phyloP scores from a whole-genome alignment of 441 rosid genomes.

The Erodium moschatum region DNA sequence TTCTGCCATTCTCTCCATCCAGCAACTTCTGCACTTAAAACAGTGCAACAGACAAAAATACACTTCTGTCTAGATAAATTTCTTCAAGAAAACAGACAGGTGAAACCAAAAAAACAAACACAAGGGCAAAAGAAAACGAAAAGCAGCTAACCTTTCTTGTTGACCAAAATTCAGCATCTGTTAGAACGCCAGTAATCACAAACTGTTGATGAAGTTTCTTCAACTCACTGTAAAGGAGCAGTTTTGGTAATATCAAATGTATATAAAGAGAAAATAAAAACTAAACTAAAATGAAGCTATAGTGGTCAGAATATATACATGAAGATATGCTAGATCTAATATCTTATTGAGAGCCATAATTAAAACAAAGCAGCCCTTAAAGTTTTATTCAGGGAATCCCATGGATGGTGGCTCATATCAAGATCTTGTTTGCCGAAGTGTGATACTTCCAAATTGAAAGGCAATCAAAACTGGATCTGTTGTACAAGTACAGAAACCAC shows the following conservation, averaged over 20 bases:
- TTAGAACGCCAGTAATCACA: slow-evolving; percentile 25
- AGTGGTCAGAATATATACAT: background rate
- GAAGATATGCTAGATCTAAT: background rate
- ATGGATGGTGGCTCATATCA: background rate
- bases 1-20: slow-evolving; percentile 19
- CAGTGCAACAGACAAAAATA: background rate
- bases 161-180: slow-evolving; percentile 29
- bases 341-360: too few relatives aligned
- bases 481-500: background rate
- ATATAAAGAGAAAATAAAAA: background rate
- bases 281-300: background rate
- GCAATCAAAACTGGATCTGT: background rate
- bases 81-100: background rate
- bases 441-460: background rate
- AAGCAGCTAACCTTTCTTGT: slow-evolving; percentile 23
- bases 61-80: background rate
- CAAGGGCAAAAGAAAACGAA: background rate
- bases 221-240: slow-evolving; percentile 21
- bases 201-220: slow-evolving; percentile 29
- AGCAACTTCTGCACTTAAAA: slow-evolving; percentile 21
- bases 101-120: background rate
- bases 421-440: slow-evolving; percentile 1
- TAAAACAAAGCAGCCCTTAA: too few relatives aligned
- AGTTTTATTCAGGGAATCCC: background rate
- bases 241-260: slow-evolving; percentile 8